Percentiles rank a stretch among this genome's conserved stretches.
These are phyloP conservation scores for Venturia effusa DNA, from an alignment of 2,329 filamentous ascomycete species.

Conservation along the genomic window DNA sequence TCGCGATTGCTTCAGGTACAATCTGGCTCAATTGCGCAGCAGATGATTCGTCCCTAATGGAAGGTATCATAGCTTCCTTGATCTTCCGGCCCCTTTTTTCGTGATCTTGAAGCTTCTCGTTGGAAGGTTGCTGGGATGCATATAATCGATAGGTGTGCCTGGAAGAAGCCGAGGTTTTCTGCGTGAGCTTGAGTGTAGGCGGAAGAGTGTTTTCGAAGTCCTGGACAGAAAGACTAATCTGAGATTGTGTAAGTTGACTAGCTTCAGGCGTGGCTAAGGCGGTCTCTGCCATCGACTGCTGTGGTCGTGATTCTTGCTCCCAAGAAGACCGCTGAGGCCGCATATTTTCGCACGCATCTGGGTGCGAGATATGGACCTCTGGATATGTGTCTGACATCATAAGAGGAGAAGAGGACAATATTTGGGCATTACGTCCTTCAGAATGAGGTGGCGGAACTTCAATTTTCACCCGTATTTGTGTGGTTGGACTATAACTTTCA, in stretches of 20 bases:
- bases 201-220: conserved; percentile 6
- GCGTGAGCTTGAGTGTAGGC: neutral
- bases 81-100: neutral
- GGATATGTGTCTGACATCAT: neutral
- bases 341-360: neutral
- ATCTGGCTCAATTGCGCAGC: neutral
- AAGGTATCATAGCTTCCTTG: neutral
- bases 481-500: neutral
- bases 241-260: conserved; percentile 20
- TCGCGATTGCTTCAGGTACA: neutral
- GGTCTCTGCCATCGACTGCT: conserved; percentile 4
- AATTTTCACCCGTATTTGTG: neutral
- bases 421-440: neutral
- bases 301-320: conserved; percentile 11
- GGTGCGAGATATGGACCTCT: neutral
- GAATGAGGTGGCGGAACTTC: neutral
- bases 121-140: neutral
- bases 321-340: conserved; percentile 15
- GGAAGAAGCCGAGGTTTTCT: neutral
- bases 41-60: neutral
- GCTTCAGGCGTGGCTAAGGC: conserved; percentile 16
- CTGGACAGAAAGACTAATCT: conserved; percentile 12
- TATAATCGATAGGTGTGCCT: neutral
- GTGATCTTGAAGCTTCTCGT: neutral
- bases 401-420: neutral